phyloP scores from a whole-genome alignment of 306 rosid species.

The Senna tora region DNA sequence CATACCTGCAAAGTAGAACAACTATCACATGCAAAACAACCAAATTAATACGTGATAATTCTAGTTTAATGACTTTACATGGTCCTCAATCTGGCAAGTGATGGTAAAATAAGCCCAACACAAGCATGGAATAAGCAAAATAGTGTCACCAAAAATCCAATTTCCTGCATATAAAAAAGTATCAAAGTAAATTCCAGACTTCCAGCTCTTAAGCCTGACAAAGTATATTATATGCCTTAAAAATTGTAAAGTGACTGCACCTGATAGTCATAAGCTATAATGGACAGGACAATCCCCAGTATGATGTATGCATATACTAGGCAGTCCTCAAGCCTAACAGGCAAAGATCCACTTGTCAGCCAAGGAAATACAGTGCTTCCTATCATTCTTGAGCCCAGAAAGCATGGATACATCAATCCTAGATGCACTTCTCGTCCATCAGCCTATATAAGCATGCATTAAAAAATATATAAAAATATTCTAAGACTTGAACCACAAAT shows the following conservation, averaged over 20 bases:
- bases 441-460: constrained; percentile 62
- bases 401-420: constrained; percentile 81
- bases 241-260: constrained; percentile 43
- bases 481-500: constrained; percentile 9
- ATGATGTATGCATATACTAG: constrained; percentile 58
- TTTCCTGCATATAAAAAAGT: constrained; percentile 63
- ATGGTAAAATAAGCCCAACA: constrained; percentile 77
- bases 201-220: constrained; percentile 20
- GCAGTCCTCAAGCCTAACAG: constrained; percentile 79
- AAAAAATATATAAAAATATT: neutral
- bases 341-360: constrained; percentile 73
- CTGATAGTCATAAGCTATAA: constrained; percentile 91
- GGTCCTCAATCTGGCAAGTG: constrained; percentile 95
- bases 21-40: constrained; percentile 28
- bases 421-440: constrained; percentile 93
- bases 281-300: constrained; percentile 65
- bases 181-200: constrained; percentile 34
- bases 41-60: constrained; percentile 30
- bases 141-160: constrained; percentile 68
- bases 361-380: constrained; percentile 90
- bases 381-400: constrained; percentile 86
- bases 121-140: constrained; percentile 84
- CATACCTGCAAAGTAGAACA: constrained; percentile 64
- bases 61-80: constrained; percentile 55
- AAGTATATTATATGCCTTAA: constrained; percentile 21